Base-by-base conservation (phyloP, 345 rosid species). In the Orychophragmus violaceus region DNA sequence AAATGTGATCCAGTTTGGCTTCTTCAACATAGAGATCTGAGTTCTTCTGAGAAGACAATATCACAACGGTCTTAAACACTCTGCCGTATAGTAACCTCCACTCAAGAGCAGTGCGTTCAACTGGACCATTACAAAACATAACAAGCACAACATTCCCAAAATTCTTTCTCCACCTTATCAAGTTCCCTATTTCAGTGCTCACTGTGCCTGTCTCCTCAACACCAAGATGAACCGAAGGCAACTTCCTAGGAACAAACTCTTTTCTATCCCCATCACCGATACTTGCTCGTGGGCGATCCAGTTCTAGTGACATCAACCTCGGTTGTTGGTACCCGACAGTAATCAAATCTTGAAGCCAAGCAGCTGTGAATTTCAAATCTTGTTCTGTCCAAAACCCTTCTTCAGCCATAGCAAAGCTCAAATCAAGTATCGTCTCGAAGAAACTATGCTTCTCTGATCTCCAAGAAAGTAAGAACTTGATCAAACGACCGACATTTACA, bases 261-360 rank as follows among this genome's bases (percentile, higher is more conserved):
- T 83, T 91, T 33, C 86, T 79, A 79, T 95, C 99, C 39, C 99
- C 97, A 63, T 91, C 97, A 72, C 96, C 91, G 25, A 89, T 89
- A 55, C 17, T 79, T 41, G 97, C 86, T 54, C 89, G 73, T 9
- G 91, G 96, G 39, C 97, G 74, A 71, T 86, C 97, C 78, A 95
- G 67, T 66, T 95, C 99, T 13, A 95, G 25, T 5, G 99, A 83
- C 99, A 95, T 91, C 67, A 95, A 74, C 75, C 99, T 87, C 42
- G 99, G 99, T 62, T 95, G 99, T 72, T 84, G 91, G 74, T 91
- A 95, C 7, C 97, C 91, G 10, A 91, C 93, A 35, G 97, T 82
- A 72, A 89, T 80, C 85, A 95, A 86, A 74, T 95, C 99, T 72
- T 95, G 93, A 69, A 95, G 93, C 99, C 99, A 95, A 73, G 96